Evolutionary conservation across 208 protist species (phyloP), one percentile per base, ranked within the genome.

Genomic region (Trypanosoma grayi): DNA sequence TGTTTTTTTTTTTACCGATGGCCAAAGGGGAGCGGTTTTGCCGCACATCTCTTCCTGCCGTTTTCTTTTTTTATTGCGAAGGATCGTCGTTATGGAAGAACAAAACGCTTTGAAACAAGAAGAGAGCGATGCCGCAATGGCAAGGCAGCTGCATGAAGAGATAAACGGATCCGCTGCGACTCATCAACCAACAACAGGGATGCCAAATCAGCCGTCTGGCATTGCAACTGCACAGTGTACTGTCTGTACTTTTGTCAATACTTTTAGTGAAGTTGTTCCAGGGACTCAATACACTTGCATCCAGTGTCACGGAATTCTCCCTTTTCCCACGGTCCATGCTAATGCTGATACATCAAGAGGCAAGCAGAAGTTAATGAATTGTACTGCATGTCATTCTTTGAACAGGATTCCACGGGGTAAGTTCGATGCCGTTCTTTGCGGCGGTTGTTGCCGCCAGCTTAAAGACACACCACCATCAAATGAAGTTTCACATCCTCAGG

Each of bases 381-480:
- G 86, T 48, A 66, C 37, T 10, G 59, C 63, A 11, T 93, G 86
- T 33, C 65, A 79, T 24, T 75, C 56, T 2, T 46, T 75, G 16
- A 93, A 93, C 64, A 57, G 61, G 22, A 74, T 93, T 33, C 83
- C 86, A 3, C 14, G 41, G 10, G 57, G 39, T 27, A 79, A 83
- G 39, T 77, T 68, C 28, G 86, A 93, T 44, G 83, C 73, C 2
- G 50, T 87, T 31, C 46, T 93, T 20, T 93, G 86, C 60, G 86
- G 86, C 9, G 54, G 54, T 8, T 93, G 86, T 57, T 81, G 77
- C 47, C 70, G 84, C 34, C 40, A 82, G 40, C 63, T 93, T 2
- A 68, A 65, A 41, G 33, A 33, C 20, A 18, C 16, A 43, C 37
- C 18, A 25, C 0, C 60, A 18, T 8, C 0, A 41, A 27, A 7